Conservation (phyloP, 371 early-diverging fungal genomes). For the Syncephalastrum sp. region DNA sequence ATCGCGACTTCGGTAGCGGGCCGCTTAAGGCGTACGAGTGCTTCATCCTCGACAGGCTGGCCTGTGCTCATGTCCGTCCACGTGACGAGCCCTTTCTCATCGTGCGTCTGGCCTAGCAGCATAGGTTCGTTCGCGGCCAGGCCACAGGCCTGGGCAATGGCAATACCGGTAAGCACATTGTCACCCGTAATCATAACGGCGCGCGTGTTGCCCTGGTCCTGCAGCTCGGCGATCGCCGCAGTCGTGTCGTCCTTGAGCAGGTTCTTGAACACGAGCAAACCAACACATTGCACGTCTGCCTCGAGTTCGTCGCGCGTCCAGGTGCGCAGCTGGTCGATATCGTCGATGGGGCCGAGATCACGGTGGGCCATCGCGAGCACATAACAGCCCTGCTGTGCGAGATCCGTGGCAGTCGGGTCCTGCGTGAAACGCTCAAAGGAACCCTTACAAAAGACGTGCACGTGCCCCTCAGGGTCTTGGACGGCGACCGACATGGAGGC, state of each 20-base stretch:
- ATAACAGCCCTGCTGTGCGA: slow-evolving; percentile 74
- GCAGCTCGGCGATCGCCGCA: slow-evolving; percentile 67
- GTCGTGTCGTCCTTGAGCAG: slow-evolving; percentile 74
- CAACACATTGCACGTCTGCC: slow-evolving; percentile 51
- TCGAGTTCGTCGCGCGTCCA: slow-evolving; percentile 66
- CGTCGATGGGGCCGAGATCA: slow-evolving; percentile 37
- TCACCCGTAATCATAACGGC: slow-evolving; percentile 95
- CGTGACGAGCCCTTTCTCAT: slow-evolving; percentile 39
- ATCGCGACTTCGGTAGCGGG: slow-evolving; percentile 57
- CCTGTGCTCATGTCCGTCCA: slow-evolving; percentile 29
- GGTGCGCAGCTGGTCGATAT: slow-evolving; percentile 21
- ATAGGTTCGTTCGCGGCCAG: slow-evolving; percentile 34
- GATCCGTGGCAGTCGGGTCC: slow-evolving; percentile 36
- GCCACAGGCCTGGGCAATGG: slow-evolving; percentile 57
- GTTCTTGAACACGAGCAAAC: slow-evolving; percentile 83
- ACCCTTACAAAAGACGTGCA: slow-evolving; percentile 74
- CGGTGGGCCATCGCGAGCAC: slow-evolving; percentile 72
- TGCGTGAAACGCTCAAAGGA: slow-evolving; percentile 71
- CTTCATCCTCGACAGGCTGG: slow-evolving; percentile 8
- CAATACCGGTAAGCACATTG: slow-evolving; percentile 74
- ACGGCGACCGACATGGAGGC: slow-evolving; percentile 81
- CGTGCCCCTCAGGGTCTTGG: slow-evolving; percentile 35
- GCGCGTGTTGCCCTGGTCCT: slow-evolving; percentile 66
- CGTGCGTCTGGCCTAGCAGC: slow-evolving; percentile 72
- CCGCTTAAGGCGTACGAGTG: slow-evolving; percentile 4